Evolutionary conservation across 208 protist species (phyloP), one percentile per base, ranked within the genome.

Genomic region (Crithidia acanthocephali): DNA sequence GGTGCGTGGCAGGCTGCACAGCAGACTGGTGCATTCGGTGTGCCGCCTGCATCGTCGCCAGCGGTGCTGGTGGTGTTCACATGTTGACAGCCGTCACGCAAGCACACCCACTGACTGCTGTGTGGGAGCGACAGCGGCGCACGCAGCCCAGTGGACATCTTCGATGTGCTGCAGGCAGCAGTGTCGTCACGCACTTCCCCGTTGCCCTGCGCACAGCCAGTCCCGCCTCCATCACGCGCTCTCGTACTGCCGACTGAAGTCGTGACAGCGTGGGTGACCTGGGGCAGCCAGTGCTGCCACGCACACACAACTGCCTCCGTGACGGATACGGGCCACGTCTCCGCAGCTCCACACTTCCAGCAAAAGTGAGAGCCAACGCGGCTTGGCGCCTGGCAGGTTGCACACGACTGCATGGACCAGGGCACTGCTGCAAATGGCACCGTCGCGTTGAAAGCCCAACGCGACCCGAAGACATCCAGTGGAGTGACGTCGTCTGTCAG

Each of bases 31-130:
- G 22, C 32, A 32, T 11, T 5, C 22, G 22, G 33, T 18, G 42
- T 0, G 27, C 37, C 32, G 50, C 44, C 11, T 52, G 44, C 10
- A 33, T 44, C 23, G 20, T 53, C 9, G 18, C 48, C n/a, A 48
- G 40, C 10, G 42, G 33, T 30, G 16, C 22, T 30, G 0, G 40
- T n/a, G 8, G n/a, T n/a, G 75, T 95, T 92, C 10, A 86, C 44
- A 25, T 86, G 79, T 23, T 92, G 61, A 59, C 89, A 95, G 42
- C 85, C 81, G 25, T 82, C 60, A 22, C 63, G 67, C 33, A 95
- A 66, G 63, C 89, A 95, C 27, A 95, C 69, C 87, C 89, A 95
- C 37, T 65, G 61, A 51, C 56, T 44, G 0, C 23, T 22, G 57
- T 35, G 33, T 44, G 47, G 64, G 3, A 72, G 40, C 18, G 42